Evolutionary conservation across 108 stramenopile genomes (phyloP), one percentile per base, ranked within the genome.

Genomic region (Pinguiococcus pyrenoidosus): DNA sequence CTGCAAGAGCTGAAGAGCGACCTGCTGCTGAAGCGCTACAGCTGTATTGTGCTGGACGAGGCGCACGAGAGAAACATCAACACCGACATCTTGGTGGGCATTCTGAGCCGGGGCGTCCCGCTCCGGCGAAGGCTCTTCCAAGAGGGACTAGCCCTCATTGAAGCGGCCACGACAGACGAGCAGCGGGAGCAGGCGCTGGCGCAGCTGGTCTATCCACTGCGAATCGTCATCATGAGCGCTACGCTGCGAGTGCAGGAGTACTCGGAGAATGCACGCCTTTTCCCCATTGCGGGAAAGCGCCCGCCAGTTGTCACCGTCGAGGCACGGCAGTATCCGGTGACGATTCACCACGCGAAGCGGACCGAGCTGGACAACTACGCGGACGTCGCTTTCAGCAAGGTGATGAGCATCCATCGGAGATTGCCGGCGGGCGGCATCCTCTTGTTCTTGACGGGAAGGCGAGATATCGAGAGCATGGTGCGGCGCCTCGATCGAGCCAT

Each of bases 221-320:
- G 89, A 55, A 65, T 98, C 30, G 71, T 95, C 5, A 75, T 99
- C 32, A 99, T 99, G 96, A 89, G 87, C 28, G 96, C 96, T 1
- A 99, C 96, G 5, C 70, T 99, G 10, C 72, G 96, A 29, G 90
- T 93, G 1, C 70, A 81, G 55, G 96, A 98, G 57, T 94, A 94
- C 54, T 77, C 76, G 5, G 68, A 74, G 36, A 92, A 92, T 57
- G 44, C 49, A 21, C 52, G 70, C 29, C 76, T 99, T 43, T 95
- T 95, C 50, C 50, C 52, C 3, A 0, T 6, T 3, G 7, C 16
- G 38, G 0, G 9, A 27, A 34, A 58, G 32, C 56, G 36, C 5
- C 73, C 67, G 32, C 72, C 79, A 13, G 71, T 98, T 23, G 76
- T 95, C 29, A 81, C 54, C 30, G 85, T 95, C 37, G 80, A 86